Base-by-base conservation (phyloP, 768 basidiomycete genomes). In the Phylloporus rhodoxanthus region DNA sequence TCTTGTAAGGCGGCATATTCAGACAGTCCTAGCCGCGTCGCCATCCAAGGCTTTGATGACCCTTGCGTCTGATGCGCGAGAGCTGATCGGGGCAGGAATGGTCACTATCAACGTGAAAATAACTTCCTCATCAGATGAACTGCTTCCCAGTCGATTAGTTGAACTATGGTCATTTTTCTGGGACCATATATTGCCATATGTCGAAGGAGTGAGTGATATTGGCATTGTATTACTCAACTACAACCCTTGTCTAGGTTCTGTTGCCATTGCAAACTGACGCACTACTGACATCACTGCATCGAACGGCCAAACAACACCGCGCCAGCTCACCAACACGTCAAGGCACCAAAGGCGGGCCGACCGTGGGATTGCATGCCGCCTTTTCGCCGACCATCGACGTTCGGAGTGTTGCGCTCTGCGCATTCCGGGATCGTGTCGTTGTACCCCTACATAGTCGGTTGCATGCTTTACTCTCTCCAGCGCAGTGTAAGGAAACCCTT, bases 161-260 rank as follows among this genome's bases (percentile, higher is more conserved):
- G 91, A 94, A 57, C 75, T 88, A 15, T 97, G 93, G 92, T 80
- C 77, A 13, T 94, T 95, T 73, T 96, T 96, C 68, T 95, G 89
- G 86, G 87, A 87, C 57, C 83, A 88, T 52, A 83, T 92, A 23
- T 71, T 93, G 7, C 86, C 90, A 8, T 93, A 92, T 62, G 73
- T 91, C 29, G 90, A 92, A 75, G 90, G 88, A 47, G 89, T 91
- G 58, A 62, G 83, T 75, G 19, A 15, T 3, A 34, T 43, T 19
- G 11, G 1, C 26, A 28, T 42, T 11, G 15, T 29, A 34, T 47
- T 43, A 21, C 8, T 25, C 29, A 13, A n/a, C 15, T 14, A 17
- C 17, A 51, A 73, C 17, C 67, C 14, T 68, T 72, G 19, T 44
- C 15, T 51, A 82, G 80, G 75, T 79, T 28, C 68, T 82, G 8